phyloP scores from a whole-genome alignment of 352 stramenopile species.

The Pythium scleroteichum region DNA sequence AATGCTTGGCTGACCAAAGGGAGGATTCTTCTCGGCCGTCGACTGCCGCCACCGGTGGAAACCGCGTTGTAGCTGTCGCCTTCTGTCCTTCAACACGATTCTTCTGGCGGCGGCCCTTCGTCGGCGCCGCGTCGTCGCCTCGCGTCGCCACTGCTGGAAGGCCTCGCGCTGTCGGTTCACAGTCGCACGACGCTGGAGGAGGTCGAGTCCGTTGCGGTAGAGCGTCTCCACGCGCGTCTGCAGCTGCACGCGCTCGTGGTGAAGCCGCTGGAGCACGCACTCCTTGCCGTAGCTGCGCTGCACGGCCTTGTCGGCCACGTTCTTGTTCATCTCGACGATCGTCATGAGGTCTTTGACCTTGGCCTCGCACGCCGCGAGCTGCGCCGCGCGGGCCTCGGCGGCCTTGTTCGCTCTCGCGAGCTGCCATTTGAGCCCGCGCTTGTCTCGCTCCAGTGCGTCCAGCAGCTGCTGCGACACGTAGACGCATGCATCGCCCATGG shows the following conservation, averaged over 20 bases:
- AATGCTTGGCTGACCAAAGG: neutral
- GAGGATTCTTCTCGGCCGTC: too few relatives aligned
- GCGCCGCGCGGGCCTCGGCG: conserved; percentile 37
- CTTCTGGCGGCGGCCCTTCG: neutral
- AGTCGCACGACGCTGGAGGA: conserved; percentile 26
- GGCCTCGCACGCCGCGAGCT: conserved; percentile 38
- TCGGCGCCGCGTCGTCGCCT: neutral
- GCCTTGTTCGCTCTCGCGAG: conserved; percentile 40
- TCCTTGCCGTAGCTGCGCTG: conserved; percentile 44
- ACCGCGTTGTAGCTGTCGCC: conserved; percentile 2
- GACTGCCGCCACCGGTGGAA: neutral
- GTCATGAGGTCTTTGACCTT: conserved; percentile 66
- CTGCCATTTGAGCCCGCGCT: conserved; percentile 53
- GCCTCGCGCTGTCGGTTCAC: conserved; percentile 22
- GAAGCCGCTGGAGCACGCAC: conserved; percentile 29
- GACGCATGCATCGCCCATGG: conserved; percentile 26
- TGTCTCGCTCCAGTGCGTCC: conserved; percentile 53
- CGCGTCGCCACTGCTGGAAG: conserved; percentile 21
- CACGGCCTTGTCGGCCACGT: conserved; percentile 41
- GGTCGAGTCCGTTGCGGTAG: conserved; percentile 21
- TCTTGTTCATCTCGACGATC: conserved; percentile 71
- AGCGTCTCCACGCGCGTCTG: conserved; percentile 28
- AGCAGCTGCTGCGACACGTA: conserved; percentile 57
- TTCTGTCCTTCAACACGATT: neutral
- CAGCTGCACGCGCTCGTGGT: conserved; percentile 31